These are phyloP conservation scores for Ophiostoma australiae DNA, from an alignment of 2,329 filamentous ascomycete genomes.

Conservation along the genomic window DNA sequence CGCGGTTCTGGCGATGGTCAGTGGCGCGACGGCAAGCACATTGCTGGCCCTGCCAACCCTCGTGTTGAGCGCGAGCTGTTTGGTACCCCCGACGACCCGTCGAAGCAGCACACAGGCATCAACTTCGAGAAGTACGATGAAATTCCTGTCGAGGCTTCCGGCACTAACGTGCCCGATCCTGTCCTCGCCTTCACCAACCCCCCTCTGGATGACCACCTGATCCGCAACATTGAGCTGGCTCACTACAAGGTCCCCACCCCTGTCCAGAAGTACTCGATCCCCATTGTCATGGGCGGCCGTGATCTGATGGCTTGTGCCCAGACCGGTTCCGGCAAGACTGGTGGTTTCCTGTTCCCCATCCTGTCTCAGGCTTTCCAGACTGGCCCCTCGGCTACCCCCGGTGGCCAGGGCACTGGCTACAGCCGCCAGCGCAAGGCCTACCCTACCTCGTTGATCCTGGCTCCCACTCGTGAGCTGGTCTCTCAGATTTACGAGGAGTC, in stretches of 20 bases:
- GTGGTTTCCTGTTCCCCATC: constrained; percentile 98
- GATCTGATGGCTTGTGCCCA: constrained; percentile 99
- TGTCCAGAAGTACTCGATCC: constrained; percentile 98
- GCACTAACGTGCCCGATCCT: constrained; percentile 86
- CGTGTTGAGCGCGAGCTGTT: constrained; percentile 95
- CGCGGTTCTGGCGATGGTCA: constrained; percentile 89
- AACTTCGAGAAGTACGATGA: constrained; percentile 99
- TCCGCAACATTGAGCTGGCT: constrained; percentile 88
- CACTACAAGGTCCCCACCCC: constrained; percentile 95
- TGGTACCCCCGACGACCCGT: constrained; percentile 77
- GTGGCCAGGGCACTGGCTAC: constrained; percentile 62
- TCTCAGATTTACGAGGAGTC: constrained; percentile 98
- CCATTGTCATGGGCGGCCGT: constrained; percentile 95
- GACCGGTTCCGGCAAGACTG: constrained; percentile 99
- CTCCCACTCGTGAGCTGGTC: constrained; percentile 95
- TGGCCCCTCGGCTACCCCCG: constrained; percentile 69
- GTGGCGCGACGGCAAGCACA: constrained; percentile 96
- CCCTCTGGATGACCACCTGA: constrained; percentile 87
- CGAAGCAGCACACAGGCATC: constrained; percentile 96
- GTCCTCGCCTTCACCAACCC: constrained; percentile 89
- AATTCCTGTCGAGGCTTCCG: constrained; percentile 96
- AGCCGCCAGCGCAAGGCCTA: constrained; percentile 96
- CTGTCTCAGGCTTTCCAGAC: constrained; percentile 94
- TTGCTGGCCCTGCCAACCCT: constrained; percentile 80
- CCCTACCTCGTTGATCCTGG: constrained; percentile 91